phyloP scores from a whole-genome alignment of 768 basidiomycete genomes.

The Mycena galopus region DNA sequence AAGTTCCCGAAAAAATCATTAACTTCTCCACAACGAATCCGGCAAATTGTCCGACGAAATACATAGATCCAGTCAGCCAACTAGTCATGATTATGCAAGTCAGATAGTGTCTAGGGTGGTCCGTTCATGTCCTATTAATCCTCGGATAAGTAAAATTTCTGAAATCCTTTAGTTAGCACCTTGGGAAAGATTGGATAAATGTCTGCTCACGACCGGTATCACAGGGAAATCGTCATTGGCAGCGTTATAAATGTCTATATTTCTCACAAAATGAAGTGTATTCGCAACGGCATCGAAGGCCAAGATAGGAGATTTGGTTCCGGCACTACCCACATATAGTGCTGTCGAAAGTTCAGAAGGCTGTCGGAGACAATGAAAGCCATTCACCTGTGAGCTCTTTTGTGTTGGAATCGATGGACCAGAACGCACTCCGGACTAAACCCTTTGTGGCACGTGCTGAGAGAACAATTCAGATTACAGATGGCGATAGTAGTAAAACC shows the following conservation, averaged over 20 bases:
- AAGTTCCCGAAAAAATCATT: too few species aligned
- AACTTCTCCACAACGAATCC: too few species aligned
- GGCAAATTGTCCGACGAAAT: too few species aligned
- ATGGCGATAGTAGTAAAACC: background rate
- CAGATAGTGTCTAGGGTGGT: background rate
- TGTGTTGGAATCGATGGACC: conserved; percentile 21
- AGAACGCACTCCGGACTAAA: conserved; percentile 10
- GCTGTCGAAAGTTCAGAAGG: background rate
- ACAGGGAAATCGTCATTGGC: background rate
- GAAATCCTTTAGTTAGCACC: background rate
- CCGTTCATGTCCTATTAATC: conserved; percentile 6
- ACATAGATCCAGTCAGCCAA: too few species aligned
- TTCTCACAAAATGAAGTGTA: conserved; percentile 21
- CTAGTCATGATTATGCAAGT: background rate
- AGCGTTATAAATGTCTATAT: conserved; percentile 17
- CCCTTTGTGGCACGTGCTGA: background rate
- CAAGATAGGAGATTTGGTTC: conserved; percentile 2
- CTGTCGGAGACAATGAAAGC: background rate
- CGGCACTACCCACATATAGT: conserved; percentile 20
- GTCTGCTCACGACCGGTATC: conserved; percentile 14
- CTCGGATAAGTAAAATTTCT: conserved; percentile 23
- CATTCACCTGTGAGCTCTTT: conserved; percentile 23
- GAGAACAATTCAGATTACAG: background rate
- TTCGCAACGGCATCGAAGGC: conserved; percentile 21
- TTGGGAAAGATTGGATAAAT: background rate